phyloP scores from a whole-genome alignment of 106 monocot genomes.

The Dendrobium nobile region DNA sequence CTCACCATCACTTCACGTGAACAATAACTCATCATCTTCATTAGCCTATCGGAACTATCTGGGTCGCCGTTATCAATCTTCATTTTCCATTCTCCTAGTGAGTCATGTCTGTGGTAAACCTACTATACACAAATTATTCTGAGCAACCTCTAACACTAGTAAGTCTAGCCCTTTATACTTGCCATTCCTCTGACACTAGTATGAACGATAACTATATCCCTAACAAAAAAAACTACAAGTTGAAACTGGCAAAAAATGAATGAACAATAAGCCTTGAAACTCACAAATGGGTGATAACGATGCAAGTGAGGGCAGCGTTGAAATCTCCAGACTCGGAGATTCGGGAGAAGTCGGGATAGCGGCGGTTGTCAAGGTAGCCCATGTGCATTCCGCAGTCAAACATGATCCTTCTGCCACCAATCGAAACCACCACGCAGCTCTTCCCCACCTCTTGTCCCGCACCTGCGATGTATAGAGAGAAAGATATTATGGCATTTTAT shows the following conservation, averaged over 20 bases:
- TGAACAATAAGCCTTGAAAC: background rate
- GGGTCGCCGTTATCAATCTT: background rate
- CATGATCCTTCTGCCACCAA: slow-evolving; percentile 85
- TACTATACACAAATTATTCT: background rate
- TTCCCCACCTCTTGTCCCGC: slow-evolving; percentile 99
- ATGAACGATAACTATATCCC: background rate
- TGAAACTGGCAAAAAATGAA: background rate
- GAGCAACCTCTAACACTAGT: background rate
- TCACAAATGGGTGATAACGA: slow-evolving; percentile 92
- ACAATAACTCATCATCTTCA: no score
- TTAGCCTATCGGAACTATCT: background rate
- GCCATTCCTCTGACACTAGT: background rate
- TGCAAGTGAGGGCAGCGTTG: slow-evolving; percentile 53
- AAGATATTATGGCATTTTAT: no score
- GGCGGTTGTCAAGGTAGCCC: slow-evolving; percentile 59
- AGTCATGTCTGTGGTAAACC: no score
- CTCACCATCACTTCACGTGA: no score
- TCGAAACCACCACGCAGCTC: slow-evolving; percentile 85
- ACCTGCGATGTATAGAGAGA: slow-evolving; percentile 24
- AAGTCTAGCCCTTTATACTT: background rate
- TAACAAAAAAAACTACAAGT: background rate
- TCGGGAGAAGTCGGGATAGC: slow-evolving; percentile 89
- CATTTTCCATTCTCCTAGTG: background rate
- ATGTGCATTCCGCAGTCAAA: slow-evolving; percentile 99
- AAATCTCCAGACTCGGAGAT: slow-evolving; percentile 48